Conservation (phyloP, 1,284 basidiomycete genomes). For the Pseudozyma pruni region DNA sequence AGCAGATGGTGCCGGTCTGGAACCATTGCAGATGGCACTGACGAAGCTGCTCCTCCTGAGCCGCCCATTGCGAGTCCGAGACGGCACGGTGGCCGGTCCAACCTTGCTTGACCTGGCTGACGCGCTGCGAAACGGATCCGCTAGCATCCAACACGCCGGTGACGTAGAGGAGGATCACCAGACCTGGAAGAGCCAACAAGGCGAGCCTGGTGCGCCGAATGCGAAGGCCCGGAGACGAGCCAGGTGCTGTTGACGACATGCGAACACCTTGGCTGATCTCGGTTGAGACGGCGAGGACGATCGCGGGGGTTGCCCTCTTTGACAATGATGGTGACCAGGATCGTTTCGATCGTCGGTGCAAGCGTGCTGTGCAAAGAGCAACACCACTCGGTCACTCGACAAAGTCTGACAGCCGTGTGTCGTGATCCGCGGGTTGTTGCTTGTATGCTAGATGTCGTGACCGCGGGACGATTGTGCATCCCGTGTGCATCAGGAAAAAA, state of each 20-base stretch:
- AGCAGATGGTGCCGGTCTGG: conserved; percentile 16
- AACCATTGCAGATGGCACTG: conserved; percentile 33
- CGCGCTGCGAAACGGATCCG: conserved; percentile 1
- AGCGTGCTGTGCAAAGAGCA: too few species aligned
- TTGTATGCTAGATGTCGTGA: too few species aligned
- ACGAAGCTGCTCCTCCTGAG: background rate
- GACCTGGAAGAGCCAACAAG: conserved; percentile 15
- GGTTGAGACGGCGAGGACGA: background rate
- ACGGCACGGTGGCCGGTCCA: background rate
- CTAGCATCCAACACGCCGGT: conserved; percentile 9
- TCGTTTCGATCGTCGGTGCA: too few species aligned
- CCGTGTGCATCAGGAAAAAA: too few species aligned
- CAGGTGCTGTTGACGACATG: background rate
- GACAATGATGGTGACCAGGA: background rate
- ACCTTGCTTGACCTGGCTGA: background rate
- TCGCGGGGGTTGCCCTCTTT: too few species aligned
- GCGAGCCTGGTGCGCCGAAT: conserved; percentile 11
- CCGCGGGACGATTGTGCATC: too few species aligned
- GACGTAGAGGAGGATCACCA: conserved; percentile 20
- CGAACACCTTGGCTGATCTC: background rate
- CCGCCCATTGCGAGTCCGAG: too few species aligned
- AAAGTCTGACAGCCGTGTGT: too few species aligned
- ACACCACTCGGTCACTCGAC: too few species aligned
- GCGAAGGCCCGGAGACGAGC: conserved; percentile 1
- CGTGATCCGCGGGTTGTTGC: too few species aligned